Base-by-base conservation (phyloP, 1,284 basidiomycete genomes). In the Neonothopanus nambi region DNA sequence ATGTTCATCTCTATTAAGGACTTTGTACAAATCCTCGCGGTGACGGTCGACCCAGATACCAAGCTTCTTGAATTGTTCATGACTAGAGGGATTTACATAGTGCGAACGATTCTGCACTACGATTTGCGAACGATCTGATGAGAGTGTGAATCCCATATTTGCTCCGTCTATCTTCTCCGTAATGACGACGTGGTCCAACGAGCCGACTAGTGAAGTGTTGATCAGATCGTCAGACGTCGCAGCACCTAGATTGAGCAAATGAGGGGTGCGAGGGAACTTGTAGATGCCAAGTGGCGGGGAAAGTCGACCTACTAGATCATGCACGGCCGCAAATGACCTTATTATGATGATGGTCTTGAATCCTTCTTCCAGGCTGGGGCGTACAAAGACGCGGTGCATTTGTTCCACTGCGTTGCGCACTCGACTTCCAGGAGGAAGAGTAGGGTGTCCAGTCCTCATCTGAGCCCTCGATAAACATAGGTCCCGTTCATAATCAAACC, bases 91-190 rank as follows among this genome's bases (percentile, higher is more conserved):
- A 59, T 76, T 77, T 36, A 85, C 74, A 59, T 77, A 84, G 66
- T 85, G 83, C 20, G 81, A 81, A n/a, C 83, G 76, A 62, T 86
- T 86, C 65, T 86, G 84, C 1, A 82, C 74, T 30, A 81, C 51
- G 49, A 85, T 70, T n/a, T 68, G 68, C 13, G 67, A 65, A 17
- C 75, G 66, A 59, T 77, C 74, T 3, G 70, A 63, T 4, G 78
- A 79, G 26, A 85, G 72, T 20, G 81, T 82, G 63, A 87, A 78
- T 4, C 81, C 84, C 76, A 85, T 79, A 65, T 87, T 85, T 24
- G 83, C 82, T 7, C 84, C 84, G 65, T 85, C 84, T 37, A 85
- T 73, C 61, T 86, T 85, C 61, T 86, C 84, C 3, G 82, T 84
- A 59, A 85, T 73, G 17, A 80, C 68, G 43, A 81, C 69, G 44